Base-by-base conservation (phyloP, 2,329 filamentous ascomycete genomes). In the Xylariaceae sp. region DNA sequence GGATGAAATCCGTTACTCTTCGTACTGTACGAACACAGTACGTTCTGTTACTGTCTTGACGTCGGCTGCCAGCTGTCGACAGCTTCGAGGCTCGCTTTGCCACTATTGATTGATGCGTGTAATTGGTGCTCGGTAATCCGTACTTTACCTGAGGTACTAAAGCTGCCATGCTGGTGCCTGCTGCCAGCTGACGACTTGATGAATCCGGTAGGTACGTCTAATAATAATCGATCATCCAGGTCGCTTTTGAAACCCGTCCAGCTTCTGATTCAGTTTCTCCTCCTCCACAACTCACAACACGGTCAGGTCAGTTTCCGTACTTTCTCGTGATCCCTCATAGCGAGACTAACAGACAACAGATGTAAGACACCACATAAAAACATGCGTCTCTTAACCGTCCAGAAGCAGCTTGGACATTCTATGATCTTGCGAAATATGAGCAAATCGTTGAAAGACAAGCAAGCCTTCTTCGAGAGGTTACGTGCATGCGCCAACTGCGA, bases 391-490 rank as follows among this genome's bases (percentile, higher is more conserved):
- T n/a, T 15, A n/a, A 56, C 50, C 18, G 45, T 39, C 48, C 15
- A 53, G 10, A 15, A n/a, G 42, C 42, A 45, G 11, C 45, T 18
- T 15, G 51, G 47, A 51, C 55, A 55, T 42, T 42, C 37, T 13
- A 42, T 23, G 35, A 18, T 44, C 18, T 17, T 48, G 45, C 45
- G 53, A 53, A 53, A 44, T 30, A 73, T 72, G 71, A 67, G 70
- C 23, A 57, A 61, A 55, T 51, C 69, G 8, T 61, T 77, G 5
- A 65, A 72, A 53, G 76, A 78, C 42, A 83, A 83, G 66, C 51
- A 69, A 18, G 76, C 73, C 0, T 80, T 78, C 61, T 83, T 82
- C 62, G 63, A 72, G n/a, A 69, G 70, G n/a, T 68, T 82, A 0
- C 70, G 74, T 11, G 66, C 69, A 1, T 67, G 74, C n/a, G 60